These are phyloP conservation scores for Kodamaea jinghongensis DNA, from an alignment of 805 yeast species.

Conservation along the genomic window DNA sequence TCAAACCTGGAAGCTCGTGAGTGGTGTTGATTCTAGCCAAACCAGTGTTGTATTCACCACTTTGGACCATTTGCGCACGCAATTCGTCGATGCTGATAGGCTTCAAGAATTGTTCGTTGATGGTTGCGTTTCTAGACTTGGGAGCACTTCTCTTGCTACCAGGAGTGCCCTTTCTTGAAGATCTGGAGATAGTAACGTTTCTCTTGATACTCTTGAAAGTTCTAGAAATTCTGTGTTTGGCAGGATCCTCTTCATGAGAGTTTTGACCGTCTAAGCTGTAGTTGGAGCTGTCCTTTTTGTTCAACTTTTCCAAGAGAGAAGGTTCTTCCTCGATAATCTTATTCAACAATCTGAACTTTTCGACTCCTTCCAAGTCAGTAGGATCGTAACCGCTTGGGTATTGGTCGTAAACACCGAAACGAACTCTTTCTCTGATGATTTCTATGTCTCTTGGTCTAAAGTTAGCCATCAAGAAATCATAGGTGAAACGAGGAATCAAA, in stretches of 20 bases:
- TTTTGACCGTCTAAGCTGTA: conserved; percentile 10
- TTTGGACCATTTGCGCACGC: conserved; percentile 36
- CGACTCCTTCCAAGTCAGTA: conserved; percentile 59
- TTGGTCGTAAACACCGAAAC: conserved; percentile 61
- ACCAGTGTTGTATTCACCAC: conserved; percentile 37
- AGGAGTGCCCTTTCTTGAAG: conserved; percentile 21
- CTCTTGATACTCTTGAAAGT: conserved; percentile 37
- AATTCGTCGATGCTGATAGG: conserved; percentile 34
- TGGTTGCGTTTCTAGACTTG: conserved; percentile 18
- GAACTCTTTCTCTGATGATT: conserved; percentile 68
- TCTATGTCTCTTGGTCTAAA: conserved; percentile 67
- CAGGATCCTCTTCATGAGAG: conserved; percentile 3
- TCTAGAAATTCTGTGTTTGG: conserved; percentile 18
- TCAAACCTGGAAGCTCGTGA: conserved; percentile 48
- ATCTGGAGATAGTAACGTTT: conserved; percentile 21
- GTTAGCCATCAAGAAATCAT: conserved; percentile 53
- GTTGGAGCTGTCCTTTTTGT: conserved; percentile 21
- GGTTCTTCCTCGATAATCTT: conserved; percentile 35
- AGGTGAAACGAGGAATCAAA: conserved; percentile 63
- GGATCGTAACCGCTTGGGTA: conserved; percentile 75
- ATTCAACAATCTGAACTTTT: conserved; percentile 33
- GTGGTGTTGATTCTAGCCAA: conserved; percentile 43
- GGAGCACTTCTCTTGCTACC: conserved; percentile 16
- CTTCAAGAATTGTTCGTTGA: conserved; percentile 28
- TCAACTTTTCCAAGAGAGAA: conserved; percentile 32